phyloP scores from a whole-genome alignment of 495 filamentous ascomycete species.

The Penicillium odoratum region DNA sequence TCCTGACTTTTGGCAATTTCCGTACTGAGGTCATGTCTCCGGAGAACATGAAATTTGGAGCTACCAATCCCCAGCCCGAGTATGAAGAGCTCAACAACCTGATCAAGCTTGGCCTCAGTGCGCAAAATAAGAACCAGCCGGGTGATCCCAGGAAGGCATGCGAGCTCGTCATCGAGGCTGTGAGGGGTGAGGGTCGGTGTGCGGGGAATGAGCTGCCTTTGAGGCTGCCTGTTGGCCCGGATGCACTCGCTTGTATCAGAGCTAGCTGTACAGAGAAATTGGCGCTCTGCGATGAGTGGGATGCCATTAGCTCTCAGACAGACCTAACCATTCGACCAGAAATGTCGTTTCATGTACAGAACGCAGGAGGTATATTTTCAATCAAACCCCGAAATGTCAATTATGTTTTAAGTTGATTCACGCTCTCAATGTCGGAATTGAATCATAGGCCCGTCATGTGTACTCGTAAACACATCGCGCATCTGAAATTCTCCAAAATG shows the following conservation, averaged over 20 bases:
- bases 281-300: constrained; percentile 1
- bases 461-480: neutral
- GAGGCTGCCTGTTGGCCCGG: neutral
- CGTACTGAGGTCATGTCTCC: neutral
- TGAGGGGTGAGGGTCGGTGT: neutral
- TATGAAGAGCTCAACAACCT: constrained; percentile 1
- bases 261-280: neutral
- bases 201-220: constrained; percentile 1
- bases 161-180: neutral
- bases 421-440: neutral
- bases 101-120: no score
- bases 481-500: neutral
- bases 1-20: neutral
- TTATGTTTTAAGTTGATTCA: neutral
- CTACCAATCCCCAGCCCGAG: neutral
- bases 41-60: neutral
- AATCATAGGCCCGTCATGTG: neutral
- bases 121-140: neutral
- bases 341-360: no score
- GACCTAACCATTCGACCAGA: neutral
- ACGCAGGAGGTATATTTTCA: no score
- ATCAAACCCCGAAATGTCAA: no score
- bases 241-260: neutral
- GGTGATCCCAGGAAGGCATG: constrained; percentile 1
- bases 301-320: neutral